Base-by-base conservation (phyloP, 2,329 filamentous ascomycete species). In the Calcarisporium arbuscula region DNA sequence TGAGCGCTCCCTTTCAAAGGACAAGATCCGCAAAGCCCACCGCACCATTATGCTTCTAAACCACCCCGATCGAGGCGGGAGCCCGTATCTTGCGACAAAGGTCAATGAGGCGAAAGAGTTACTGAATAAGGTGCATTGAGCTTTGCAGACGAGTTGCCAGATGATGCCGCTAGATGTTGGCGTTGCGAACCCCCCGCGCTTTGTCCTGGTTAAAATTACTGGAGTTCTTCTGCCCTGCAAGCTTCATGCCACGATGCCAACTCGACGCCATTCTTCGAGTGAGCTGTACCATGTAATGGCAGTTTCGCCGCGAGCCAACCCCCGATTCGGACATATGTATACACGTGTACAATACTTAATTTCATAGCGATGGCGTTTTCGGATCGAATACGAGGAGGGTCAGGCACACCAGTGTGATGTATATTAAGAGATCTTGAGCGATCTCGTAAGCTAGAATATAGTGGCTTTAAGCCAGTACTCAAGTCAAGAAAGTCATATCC, bases 61-160 rank as follows among this genome's bases (percentile, higher is more conserved):
- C 71, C 92, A 98, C 62, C 92, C 92, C 44, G 92, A 98, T 71
- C 84, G 92, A 56, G 92, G 92, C 46, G 92, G 92, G 25, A 95
- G 88, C 56, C 92, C 92, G 7, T 98, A 96, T 58, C 68, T 98
- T 28, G 92, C 92, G 11, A 95, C 89, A 35, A 98, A 98, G 64
- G 84, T 98, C 57, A 98, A 98, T 65, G 92, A 98, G 62, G 92
- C 92, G 25, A 98, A 98, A 64, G 90, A 96, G 59, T 77, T 96
- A 44, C 59, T 98, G 47, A 92, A 98, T 58, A 95, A 95, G 34
- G 49, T 47, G 15, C 32, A 41, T 17, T 57, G 41, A 57, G 37
- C 17, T n/a, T n/a, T n/a, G n/a, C n/a, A n/a, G n/a, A n/a, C n/a
- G n/a, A n/a, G n/a, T n/a, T n/a, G n/a, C n/a, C n/a, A n/a, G n/a